Evolutionary conservation across 345 rosid genomes (phyloP).

Genomic region (Gossypium longicalyx): DNA sequence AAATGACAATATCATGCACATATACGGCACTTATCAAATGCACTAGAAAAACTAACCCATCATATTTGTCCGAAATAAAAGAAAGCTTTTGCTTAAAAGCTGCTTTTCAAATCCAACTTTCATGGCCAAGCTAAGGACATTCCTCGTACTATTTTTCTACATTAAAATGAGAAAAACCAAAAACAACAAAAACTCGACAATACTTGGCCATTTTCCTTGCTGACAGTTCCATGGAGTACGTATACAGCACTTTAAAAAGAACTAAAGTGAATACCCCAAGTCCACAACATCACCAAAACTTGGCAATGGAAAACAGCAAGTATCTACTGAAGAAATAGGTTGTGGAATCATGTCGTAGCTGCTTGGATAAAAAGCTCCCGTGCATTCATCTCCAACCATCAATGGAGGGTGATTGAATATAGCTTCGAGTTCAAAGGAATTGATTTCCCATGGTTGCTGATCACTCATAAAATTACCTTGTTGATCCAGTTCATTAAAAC

Average conservation of each 20-base stretch:
- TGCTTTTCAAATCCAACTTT: background rate
- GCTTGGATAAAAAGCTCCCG: constrained; percentile 26
- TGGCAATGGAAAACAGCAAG: constrained; percentile 19
- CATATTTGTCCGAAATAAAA: background rate
- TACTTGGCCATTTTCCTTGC: background rate
- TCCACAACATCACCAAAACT: constrained; percentile 42
- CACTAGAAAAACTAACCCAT: background rate
- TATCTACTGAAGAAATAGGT: constrained; percentile 17
- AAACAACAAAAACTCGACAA: background rate
- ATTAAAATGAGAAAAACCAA: constrained; percentile 8
- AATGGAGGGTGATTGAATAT: constrained; percentile 41
- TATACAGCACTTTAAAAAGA: background rate
- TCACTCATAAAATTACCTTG: constrained; percentile 22
- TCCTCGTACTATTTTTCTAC: constrained; percentile 8
- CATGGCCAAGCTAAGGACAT: constrained; percentile 16
- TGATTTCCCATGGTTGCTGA: constrained; percentile 37
- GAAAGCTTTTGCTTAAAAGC: background rate
- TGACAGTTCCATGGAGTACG: background rate
- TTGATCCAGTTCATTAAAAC: constrained; percentile 24
- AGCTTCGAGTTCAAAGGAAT: constrained; percentile 52
- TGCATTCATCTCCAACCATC: constrained; percentile 33
- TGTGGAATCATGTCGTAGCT: constrained; percentile 24
- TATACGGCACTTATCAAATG: background rate
- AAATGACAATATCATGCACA: constrained; percentile 13
- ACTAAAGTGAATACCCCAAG: constrained; percentile 40